A percentile compares a stretch with the other conserved stretches of the same genome.
These are phyloP conservation scores for Serendipita sp. DNA, from an alignment of 768 basidiomycete genomes.

Conservation along the genomic window DNA sequence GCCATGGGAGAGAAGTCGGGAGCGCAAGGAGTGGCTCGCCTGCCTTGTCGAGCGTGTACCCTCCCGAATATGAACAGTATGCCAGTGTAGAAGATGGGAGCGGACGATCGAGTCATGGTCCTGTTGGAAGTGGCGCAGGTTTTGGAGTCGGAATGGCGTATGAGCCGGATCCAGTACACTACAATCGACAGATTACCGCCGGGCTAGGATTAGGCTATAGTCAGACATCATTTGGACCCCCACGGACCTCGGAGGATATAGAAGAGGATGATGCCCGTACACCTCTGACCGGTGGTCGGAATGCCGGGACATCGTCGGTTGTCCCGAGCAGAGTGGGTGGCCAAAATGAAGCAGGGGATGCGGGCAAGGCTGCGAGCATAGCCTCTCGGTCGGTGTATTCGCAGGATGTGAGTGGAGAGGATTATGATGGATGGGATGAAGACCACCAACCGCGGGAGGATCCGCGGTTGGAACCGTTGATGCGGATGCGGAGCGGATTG, in stretches of 20 bases:
- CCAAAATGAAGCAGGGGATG: no score
- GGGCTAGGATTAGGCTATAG: not conserved
- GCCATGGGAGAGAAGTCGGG: not conserved
- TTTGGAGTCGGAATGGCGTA: not conserved
- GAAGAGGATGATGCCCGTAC: not conserved
- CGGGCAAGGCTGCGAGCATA: no score
- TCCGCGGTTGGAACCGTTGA: not conserved
- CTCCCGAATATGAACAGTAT: constrained; percentile 5
- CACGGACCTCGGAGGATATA: not conserved
- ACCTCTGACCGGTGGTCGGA: not conserved
- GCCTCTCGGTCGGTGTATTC: constrained; percentile 2
- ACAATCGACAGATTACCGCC: not conserved
- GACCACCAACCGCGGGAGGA: not conserved
- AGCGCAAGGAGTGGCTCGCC: not conserved
- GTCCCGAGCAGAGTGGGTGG: no score
- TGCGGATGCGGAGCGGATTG: not conserved
- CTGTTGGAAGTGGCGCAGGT: no score
- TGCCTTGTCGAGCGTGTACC: not conserved
- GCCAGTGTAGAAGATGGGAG: not conserved
- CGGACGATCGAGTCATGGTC: no score
- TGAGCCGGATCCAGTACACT: not conserved
- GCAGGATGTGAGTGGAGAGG: not conserved
- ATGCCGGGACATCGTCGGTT: not conserved
- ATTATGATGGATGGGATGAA: not conserved
- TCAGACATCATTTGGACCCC: no score